These are phyloP conservation scores for Murraya koenigii DNA, from an alignment of 345 rosid species.

Conservation along the genomic window DNA sequence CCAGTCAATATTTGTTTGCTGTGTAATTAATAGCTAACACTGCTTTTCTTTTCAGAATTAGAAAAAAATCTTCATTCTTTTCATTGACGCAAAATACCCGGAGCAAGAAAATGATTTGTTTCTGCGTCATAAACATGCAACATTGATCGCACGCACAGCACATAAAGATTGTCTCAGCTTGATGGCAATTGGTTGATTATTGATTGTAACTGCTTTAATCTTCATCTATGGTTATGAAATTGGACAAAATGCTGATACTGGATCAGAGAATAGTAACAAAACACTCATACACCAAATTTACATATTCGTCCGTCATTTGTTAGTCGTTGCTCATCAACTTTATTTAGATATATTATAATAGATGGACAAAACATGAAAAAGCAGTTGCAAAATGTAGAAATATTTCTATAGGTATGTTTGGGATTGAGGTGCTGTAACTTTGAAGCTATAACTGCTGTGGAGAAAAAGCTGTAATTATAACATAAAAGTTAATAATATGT, in stretches of 20 bases:
- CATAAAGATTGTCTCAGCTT: neutral
- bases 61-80: neutral
- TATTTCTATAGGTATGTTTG: too few species aligned
- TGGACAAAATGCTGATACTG: conserved; percentile 2
- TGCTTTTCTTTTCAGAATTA: neutral
- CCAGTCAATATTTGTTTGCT: conserved; percentile 9
- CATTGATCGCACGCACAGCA: neutral
- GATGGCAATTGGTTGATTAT: neutral
- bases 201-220: neutral
- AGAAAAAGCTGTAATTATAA: too few species aligned
- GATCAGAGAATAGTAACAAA: neutral
- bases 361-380: neutral
- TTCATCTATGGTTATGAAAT: neutral
- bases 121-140: neutral
- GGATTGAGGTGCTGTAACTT: too few species aligned
- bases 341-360: neutral
- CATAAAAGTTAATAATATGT: too few species aligned
- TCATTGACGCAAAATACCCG: neutral
- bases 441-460: too few species aligned
- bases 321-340: neutral
- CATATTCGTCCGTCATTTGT: neutral
- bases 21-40: neutral
- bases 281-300: neutral
- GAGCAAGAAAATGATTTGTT: neutral
- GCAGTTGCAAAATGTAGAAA: neutral